Conservation (phyloP, 768 basidiomycete genomes). For the Pholiota conissans region DNA sequence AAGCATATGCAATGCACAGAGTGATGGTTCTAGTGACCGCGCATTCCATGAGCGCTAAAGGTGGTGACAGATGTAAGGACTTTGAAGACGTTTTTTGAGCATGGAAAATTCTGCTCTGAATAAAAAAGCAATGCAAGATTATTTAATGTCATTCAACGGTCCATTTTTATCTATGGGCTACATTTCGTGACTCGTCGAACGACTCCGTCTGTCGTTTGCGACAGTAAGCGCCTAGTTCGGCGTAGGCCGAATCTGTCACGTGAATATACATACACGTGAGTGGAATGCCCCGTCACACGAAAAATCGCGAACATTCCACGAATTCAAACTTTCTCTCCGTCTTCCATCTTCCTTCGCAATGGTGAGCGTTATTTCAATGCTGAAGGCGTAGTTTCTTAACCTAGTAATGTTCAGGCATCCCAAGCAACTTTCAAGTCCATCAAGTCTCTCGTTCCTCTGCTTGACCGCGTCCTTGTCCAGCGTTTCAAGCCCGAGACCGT, state of each 20-base stretch:
- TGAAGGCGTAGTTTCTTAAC: not conserved
- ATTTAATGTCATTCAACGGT: no score
- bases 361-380: conserved; percentile 1
- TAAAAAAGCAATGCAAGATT: no score
- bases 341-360: conserved; percentile 9
- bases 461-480: conserved; percentile 97
- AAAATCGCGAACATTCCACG: conserved; percentile 30
- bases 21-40: no score
- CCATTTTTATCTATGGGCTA: no score
- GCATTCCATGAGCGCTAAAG: no score
- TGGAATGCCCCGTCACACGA: conserved; percentile 1
- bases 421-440: conserved; percentile 96
- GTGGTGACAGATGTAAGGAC: no score
- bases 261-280: not conserved
- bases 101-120: no score
- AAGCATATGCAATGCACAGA: no score
- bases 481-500: conserved; percentile 97
- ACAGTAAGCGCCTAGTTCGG: no score
- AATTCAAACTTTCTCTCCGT: conserved; percentile 4
- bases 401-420: conserved; percentile 52
- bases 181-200: no score
- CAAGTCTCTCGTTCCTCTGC: conserved; percentile 83
- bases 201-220: no score
- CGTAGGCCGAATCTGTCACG: not conserved
- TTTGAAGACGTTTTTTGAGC: no score